A percentile compares a stretch with the other conserved stretches of the same genome.
phyloP scores from a whole-genome alignment of 2,329 filamentous ascomycete species.

The Leptographium lundbergii region DNA sequence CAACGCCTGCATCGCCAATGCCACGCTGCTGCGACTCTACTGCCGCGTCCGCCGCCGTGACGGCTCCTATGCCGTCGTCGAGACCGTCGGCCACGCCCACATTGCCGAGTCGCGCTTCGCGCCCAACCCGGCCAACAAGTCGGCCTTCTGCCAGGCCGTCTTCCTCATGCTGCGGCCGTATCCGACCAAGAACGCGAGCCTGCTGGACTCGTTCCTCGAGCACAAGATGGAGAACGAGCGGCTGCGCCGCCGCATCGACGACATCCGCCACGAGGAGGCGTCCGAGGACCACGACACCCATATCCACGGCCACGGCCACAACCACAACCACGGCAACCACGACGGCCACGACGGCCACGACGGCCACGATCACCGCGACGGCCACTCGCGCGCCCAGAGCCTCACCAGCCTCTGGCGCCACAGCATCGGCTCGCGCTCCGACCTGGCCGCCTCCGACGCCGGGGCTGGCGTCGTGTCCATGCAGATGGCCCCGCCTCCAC shows the following conservation, averaged over 20 bases:
- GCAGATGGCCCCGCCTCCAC: slow-evolving; percentile 12
- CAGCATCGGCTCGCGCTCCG: slow-evolving; percentile 22
- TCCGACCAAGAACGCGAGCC: slow-evolving; percentile 70
- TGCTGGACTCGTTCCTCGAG: slow-evolving; percentile 87
- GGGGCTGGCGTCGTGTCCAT: slow-evolving; percentile 16
- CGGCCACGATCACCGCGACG: slow-evolving; percentile 46
- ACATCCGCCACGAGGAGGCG: slow-evolving; percentile 73
- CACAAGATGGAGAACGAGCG: slow-evolving; percentile 96
- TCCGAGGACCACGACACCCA: slow-evolving; percentile 36
- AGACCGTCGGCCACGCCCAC: slow-evolving; percentile 87
- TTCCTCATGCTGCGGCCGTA: slow-evolving; percentile 91
- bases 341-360: slow-evolving; percentile 19
- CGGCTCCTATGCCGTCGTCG: slow-evolving; percentile 65
- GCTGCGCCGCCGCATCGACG: slow-evolving; percentile 68
- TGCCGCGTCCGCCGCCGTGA: slow-evolving; percentile 63
- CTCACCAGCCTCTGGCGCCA: slow-evolving; percentile 26
- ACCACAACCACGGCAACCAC: slow-evolving; percentile 32
- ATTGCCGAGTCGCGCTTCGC: slow-evolving; percentile 57
- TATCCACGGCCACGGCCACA: slow-evolving; percentile 19
- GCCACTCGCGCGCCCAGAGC: slow-evolving; percentile 47
- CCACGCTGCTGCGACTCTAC: slow-evolving; percentile 70
- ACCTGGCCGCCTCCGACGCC: slow-evolving; percentile 37
- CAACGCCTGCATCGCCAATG: slow-evolving; percentile 74
- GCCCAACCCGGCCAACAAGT: slow-evolving; percentile 49
- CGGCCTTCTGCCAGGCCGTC: slow-evolving; percentile 70